These are phyloP conservation scores for Coemansia sp. DNA, from an alignment of 192 early-diverging fungal species.

Conservation along the genomic window DNA sequence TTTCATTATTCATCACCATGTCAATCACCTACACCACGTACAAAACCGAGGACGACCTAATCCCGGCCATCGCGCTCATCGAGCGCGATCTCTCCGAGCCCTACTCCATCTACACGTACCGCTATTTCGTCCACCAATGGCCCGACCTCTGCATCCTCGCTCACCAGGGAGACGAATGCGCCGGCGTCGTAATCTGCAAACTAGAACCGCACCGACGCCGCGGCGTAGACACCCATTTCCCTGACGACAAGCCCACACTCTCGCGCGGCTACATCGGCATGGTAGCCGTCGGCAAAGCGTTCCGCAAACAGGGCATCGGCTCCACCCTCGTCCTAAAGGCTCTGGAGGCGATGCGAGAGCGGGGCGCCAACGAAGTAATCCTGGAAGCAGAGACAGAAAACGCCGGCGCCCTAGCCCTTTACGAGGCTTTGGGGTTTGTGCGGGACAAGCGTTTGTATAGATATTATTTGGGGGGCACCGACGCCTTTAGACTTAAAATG, in stretches of 20 bases:
- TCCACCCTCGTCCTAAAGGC: conserved; percentile 69
- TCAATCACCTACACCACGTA: conserved; percentile 60
- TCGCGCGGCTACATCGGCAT: conserved; percentile 96
- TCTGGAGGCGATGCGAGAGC: conserved; percentile 71
- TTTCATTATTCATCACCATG: background rate
- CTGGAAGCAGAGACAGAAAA: conserved; percentile 93
- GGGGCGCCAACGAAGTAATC: conserved; percentile 78
- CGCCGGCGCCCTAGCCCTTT: conserved; percentile 77
- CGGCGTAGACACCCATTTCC: conserved; percentile 20
- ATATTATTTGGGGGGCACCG: conserved; percentile 93
- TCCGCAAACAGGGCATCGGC: conserved; percentile 81
- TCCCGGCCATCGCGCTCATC: conserved; percentile 75
- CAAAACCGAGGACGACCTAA: conserved; percentile 73
- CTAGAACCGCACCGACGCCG: conserved; percentile 61
- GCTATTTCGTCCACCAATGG: conserved; percentile 94
- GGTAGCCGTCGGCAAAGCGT: conserved; percentile 85
- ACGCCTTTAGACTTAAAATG: conserved; percentile 84
- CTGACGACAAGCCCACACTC: background rate
- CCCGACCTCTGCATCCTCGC: conserved; percentile 84
- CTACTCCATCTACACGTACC: conserved; percentile 96
- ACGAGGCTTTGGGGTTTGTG: conserved; percentile 90
- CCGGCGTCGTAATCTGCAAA: conserved; percentile 90
- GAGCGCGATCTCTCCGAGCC: conserved; percentile 96
- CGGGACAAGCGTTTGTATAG: conserved; percentile 86
- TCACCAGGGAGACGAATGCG: conserved; percentile 55